Evolutionary conservation across 2,329 filamentous ascomycete genomes (phyloP).

Genomic region (Pyrenochaeta sp.): DNA sequence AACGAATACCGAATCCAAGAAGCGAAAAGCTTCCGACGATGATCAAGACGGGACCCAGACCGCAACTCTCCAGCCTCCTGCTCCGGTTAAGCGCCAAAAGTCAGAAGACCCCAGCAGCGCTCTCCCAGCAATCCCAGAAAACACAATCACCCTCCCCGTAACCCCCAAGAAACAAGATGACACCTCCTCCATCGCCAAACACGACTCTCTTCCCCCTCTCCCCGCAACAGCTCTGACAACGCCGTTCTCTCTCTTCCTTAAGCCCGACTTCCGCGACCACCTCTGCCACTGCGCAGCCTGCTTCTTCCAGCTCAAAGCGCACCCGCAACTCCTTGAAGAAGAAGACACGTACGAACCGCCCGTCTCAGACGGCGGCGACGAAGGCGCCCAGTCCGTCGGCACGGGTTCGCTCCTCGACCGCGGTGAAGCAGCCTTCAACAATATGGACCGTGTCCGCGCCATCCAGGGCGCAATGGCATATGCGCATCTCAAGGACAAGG

Average conservation of each 20-base stretch:
- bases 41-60: conserved; percentile 34
- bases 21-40: conserved; percentile 57
- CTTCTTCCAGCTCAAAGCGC: conserved; percentile 73
- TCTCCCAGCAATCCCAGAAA: conserved; percentile 47
- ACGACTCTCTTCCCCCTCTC: conserved; percentile 63
- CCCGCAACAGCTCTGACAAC: conserved; percentile 61
- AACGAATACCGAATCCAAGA: conserved; percentile 42
- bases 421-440: conserved; percentile 89
- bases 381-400: conserved; percentile 65
- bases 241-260: conserved; percentile 82
- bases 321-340: conserved; percentile 87
- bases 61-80: conserved; percentile 22
- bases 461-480: conserved; percentile 98
- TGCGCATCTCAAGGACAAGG: conserved; percentile 92
- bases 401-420: conserved; percentile 87
- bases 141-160: conserved; percentile 29
- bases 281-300: conserved; percentile 86
- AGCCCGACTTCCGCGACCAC: conserved; percentile 76
- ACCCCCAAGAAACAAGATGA: conserved; percentile 34
- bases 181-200: conserved; percentile 62
- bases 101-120: conserved; percentile 38
- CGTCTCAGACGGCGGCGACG: conserved; percentile 68
- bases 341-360: conserved; percentile 95
- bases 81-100: conserved; percentile 44
- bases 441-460: conserved; percentile 88